Evolutionary conservation across 2,329 filamentous ascomycete species (phyloP).

Genomic region (Clathrospora elynae): DNA sequence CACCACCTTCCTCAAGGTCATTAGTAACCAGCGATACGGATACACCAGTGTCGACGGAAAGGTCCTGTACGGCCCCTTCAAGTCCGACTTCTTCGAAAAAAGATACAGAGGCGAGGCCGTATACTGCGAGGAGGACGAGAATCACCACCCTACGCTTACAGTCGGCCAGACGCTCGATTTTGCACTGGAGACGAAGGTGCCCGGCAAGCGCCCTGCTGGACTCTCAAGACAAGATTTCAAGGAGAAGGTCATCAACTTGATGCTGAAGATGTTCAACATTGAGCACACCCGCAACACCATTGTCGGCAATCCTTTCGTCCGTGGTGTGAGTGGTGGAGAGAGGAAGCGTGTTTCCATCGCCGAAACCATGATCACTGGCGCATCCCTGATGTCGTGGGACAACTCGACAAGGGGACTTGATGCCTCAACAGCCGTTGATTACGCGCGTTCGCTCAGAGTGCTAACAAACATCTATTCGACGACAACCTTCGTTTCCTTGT

Average conservation of each 20-base stretch:
- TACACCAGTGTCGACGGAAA: slow-evolving; percentile 70
- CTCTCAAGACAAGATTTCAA: slow-evolving; percentile 77
- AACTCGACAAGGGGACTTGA: slow-evolving; percentile 57
- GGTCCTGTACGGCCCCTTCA: slow-evolving; percentile 76
- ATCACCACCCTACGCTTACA: slow-evolving; percentile 83
- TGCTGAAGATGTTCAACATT: slow-evolving; percentile 93
- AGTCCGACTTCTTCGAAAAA: slow-evolving; percentile 69
- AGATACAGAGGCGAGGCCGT: slow-evolving; percentile 80
- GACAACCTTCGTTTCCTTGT: slow-evolving; percentile 83
- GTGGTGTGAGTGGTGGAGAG: slow-evolving; percentile 77
- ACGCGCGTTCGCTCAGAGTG: slow-evolving; percentile 54
- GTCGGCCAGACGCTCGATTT: slow-evolving; percentile 88
- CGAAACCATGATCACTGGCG: slow-evolving; percentile 77
- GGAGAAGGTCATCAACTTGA: slow-evolving; percentile 70
- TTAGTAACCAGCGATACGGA: slow-evolving; percentile 61
- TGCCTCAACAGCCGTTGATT: slow-evolving; percentile 56
- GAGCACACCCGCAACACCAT: slow-evolving; percentile 85
- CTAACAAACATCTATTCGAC: slow-evolving; percentile 84
- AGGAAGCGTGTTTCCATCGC: slow-evolving; percentile 81
- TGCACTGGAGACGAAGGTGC: slow-evolving; percentile 82
- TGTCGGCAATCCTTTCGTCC: slow-evolving; percentile 80
- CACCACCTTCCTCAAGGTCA: slow-evolving; percentile 61
- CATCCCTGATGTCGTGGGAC: slow-evolving; percentile 70
- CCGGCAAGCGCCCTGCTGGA: slow-evolving; percentile 76
- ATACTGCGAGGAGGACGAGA: slow-evolving; percentile 85